These are phyloP conservation scores for Euphorbia corollata DNA, from an alignment of 441 rosid species.

Conservation along the genomic window DNA sequence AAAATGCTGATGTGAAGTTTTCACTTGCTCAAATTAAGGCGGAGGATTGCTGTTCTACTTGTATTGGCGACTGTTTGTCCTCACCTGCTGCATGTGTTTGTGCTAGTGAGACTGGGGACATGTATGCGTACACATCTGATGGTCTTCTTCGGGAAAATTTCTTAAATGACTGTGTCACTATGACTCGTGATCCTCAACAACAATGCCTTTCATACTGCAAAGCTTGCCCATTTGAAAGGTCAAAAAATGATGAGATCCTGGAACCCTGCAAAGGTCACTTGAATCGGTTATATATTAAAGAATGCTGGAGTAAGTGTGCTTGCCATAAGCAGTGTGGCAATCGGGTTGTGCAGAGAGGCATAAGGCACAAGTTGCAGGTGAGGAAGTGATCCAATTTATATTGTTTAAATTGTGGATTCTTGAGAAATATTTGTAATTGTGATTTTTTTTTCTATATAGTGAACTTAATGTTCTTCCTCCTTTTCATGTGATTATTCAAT, in stretches of 20 bases:
- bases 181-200: constrained; percentile 48
- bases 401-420: constrained; percentile 1
- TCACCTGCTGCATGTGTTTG: constrained; percentile 51
- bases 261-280: constrained; percentile 85
- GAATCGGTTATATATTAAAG: constrained; percentile 64
- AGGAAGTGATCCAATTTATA: not conserved
- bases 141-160: constrained; percentile 57
- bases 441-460: not conserved
- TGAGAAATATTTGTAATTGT: not conserved
- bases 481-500: constrained; percentile 4
- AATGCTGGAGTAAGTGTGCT: constrained; percentile 90
- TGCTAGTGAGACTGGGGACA: constrained; percentile 36
- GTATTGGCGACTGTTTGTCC: constrained; percentile 61
- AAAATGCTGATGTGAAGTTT: constrained; percentile 51
- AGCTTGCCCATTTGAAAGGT: constrained; percentile 67
- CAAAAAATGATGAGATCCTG: constrained; percentile 40
- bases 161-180: constrained; percentile 52
- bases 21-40: constrained; percentile 47
- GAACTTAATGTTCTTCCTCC: not conserved
- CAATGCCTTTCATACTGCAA: constrained; percentile 47
- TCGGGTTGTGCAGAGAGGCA: constrained; percentile 83
- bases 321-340: constrained; percentile 76
- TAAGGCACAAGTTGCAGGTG: constrained; percentile 72
- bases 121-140: constrained; percentile 47
- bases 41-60: constrained; percentile 57